A percentile compares a stretch with the other conserved stretches of the same genome.
These are phyloP conservation scores for Penicillium tannophilum DNA, from an alignment of 495 filamentous ascomycete genomes.

Conservation along the genomic window DNA sequence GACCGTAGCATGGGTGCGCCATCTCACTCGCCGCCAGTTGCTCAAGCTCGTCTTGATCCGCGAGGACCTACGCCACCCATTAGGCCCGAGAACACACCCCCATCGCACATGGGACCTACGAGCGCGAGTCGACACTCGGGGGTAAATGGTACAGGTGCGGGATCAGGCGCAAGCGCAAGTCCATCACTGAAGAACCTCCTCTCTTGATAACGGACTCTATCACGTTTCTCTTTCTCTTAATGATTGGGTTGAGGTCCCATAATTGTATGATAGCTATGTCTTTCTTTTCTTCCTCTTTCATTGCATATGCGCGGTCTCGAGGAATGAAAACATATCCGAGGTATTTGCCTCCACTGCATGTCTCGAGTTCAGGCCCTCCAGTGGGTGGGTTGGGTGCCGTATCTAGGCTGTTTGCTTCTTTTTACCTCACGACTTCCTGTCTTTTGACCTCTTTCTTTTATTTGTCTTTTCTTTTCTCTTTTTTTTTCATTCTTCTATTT, in stretches of 20 bases:
- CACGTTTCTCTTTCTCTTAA: constrained; percentile 5
- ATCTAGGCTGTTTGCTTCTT: constrained; percentile 11
- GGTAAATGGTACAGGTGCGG: constrained; percentile 38
- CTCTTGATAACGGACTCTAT: constrained; percentile 44
- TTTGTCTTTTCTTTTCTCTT: neutral
- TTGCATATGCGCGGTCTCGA: constrained; percentile 28
- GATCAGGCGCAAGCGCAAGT: constrained; percentile 66
- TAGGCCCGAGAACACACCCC: constrained; percentile 37
- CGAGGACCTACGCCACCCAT: constrained; percentile 38
- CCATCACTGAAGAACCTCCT: constrained; percentile 76
- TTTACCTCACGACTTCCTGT: constrained; percentile 3
- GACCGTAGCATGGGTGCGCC: constrained; percentile 40
- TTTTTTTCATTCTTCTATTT: constrained; percentile 14
- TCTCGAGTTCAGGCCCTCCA: neutral
- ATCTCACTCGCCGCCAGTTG: constrained; percentile 41
- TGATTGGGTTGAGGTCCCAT: constrained; percentile 4
- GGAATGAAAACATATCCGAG: constrained; percentile 24
- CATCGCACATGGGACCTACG: constrained; percentile 25
- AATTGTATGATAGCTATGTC: constrained; percentile 32
- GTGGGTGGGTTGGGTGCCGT: neutral
- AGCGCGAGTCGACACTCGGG: constrained; percentile 35
- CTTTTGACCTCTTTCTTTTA: constrained; percentile 13
- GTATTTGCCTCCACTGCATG: neutral
- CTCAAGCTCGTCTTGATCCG: constrained; percentile 38
- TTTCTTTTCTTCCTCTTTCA: constrained; percentile 26